Evolutionary conservation across 2,329 filamentous ascomycete species (phyloP).

Genomic region (Fusarium graminum): DNA sequence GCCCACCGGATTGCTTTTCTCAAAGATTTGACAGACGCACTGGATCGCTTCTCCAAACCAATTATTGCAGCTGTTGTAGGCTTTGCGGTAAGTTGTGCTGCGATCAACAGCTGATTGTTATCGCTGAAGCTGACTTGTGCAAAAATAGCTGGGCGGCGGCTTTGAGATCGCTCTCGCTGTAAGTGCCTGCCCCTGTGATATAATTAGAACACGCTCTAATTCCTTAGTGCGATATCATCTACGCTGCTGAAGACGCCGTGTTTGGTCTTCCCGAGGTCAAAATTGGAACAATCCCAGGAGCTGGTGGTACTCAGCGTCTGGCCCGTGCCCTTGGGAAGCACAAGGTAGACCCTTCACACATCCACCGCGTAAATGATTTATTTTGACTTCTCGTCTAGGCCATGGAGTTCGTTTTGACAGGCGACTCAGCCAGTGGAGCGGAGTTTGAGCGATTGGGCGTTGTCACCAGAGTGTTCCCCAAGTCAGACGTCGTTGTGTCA

Average conservation of each 20-base stretch:
- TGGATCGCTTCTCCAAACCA: constrained; percentile 32
- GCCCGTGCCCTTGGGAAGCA: constrained; percentile 52
- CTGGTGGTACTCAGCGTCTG: constrained; percentile 53
- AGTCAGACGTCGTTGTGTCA: constrained; percentile 21
- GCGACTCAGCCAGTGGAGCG: constrained; percentile 33
- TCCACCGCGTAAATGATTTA: neutral
- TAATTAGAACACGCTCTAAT: neutral
- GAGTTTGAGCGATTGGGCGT: constrained; percentile 36
- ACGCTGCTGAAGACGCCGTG: constrained; percentile 49
- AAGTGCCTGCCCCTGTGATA: neutral
- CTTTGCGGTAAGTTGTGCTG: constrained; percentile 17
- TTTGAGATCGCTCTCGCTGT: constrained; percentile 42
- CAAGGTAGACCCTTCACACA: constrained; percentile 43
- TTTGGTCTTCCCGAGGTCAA: constrained; percentile 55
- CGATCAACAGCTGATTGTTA: accelerated
- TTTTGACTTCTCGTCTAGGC: constrained; percentile 6
- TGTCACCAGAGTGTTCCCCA: constrained; percentile 36
- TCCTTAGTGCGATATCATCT: constrained; percentile 52
- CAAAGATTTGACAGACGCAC: constrained; percentile 34
- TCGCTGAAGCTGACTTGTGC: neutral
- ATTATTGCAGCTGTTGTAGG: constrained; percentile 38
- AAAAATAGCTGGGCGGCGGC: constrained; percentile 28
- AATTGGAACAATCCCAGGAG: constrained; percentile 53
- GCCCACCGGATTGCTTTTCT: constrained; percentile 32
- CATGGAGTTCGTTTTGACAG: constrained; percentile 38